Percentiles rank a stretch among this genome's conserved stretches.
Conservation (phyloP, 179 eudicot genomes). For the Sideroxylon spinosum region DNA sequence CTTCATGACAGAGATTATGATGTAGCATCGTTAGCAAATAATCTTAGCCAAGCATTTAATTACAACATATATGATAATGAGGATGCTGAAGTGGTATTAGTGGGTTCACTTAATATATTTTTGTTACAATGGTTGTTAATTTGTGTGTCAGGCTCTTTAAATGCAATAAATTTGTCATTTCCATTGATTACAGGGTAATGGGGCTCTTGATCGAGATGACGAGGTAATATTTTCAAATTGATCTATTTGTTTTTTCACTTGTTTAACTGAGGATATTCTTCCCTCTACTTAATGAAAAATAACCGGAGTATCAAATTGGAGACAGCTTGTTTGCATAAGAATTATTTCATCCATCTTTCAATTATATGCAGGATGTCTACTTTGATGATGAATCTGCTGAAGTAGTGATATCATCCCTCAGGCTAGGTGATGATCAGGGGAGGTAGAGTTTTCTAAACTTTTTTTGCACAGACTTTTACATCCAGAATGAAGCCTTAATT, state of each 20-base stretch:
- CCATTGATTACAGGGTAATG: constrained; percentile 56
- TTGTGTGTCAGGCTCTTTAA: background rate
- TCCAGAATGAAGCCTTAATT: background rate
- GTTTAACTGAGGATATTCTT: background rate
- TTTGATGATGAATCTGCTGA: constrained; percentile 98
- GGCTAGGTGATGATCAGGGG: constrained; percentile 96
- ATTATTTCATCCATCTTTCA: constrained; percentile 9
- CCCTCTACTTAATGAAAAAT: background rate
- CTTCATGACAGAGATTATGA: constrained; percentile 90
- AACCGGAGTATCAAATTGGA: background rate
- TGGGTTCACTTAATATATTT: background rate
- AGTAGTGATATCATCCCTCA: constrained; percentile 89
- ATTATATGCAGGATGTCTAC: constrained; percentile 70
- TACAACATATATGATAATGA: constrained; percentile 62
- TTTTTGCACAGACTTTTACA: background rate
- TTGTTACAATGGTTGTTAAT: background rate
- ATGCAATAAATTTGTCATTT: constrained; percentile 5
- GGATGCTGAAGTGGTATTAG: constrained; percentile 66
- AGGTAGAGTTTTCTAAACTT: constrained; percentile 44
- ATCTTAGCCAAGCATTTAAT: constrained; percentile 85
- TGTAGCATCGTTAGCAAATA: constrained; percentile 84
- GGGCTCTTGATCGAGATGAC: constrained; percentile 66
- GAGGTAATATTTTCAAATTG: constrained; percentile 51
- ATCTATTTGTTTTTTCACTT: background rate
- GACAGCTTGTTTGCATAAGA: background rate